Evolutionary conservation across 1,284 basidiomycete genomes (phyloP), one percentile per base, ranked within the genome.

Genomic region (Erythrobasidium hasegawianum): DNA sequence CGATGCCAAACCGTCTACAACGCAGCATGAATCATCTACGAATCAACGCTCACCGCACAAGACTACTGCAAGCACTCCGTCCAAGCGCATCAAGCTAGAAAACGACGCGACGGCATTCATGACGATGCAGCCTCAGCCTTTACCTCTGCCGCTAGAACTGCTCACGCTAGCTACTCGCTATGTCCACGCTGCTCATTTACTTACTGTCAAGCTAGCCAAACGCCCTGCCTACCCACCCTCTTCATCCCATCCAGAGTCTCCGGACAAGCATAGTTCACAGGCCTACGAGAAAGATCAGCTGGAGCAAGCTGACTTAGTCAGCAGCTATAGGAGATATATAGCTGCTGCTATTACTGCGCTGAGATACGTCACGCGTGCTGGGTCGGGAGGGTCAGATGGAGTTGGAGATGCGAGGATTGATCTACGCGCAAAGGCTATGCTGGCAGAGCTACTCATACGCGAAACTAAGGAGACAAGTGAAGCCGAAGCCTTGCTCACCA

Each of bases 391-490:
- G 27, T 18, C 26, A 11, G 53, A 41, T 54, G 49, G 50, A 24
- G 56, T 39, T 33, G 29, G 24, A 39, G 56, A 58, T 24, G 47
- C 55, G 29, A 11, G 56, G 33, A 43, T 50, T 20, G 39, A 58
- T 7, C 56, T 65, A 10, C 41, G 45, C 26, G 62, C 62, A 16
- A 26, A 40, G 2, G 53, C 55, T 13, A 58, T 65, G 56, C 62
- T 65, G 47, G 62, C 62, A 14, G 55, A 65, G 29, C 40, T 65
- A 4, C 56, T 65, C 10, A 56, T 47, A 14, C 41, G 55, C 22
- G 62, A 65, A 38, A 65, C 62, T n/a, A 20, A 58, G 24, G 54
- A 49, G 22, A n/a, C 26, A 4, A 52, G 54, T 14, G 43, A 45
- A 13, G 45, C 56, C 3, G 62, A 58, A 26, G 20, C 38, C 26